Base-by-base conservation (phyloP, 2,329 filamentous ascomycete species). In the Penicillium brevicompactum region DNA sequence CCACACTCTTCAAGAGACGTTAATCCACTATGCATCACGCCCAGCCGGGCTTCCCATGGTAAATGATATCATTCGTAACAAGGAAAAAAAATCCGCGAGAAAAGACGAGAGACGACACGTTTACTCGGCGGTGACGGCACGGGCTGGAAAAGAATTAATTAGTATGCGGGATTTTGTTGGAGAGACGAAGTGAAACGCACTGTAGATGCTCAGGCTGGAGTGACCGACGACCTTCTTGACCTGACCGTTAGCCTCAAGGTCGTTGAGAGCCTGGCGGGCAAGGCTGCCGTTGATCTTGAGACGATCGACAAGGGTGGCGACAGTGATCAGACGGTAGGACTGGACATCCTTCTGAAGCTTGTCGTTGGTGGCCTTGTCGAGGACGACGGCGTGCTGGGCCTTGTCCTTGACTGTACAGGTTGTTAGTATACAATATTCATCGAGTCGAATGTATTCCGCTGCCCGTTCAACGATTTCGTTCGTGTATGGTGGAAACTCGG, bases 281-380 rank as follows among this genome's bases (percentile, higher is more conserved):
- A 99, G 84, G 72, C 91, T 96, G 76, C 94, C 95, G 85, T 99
- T 99, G 86, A 99, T 95, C 92, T 99, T 99, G 81, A 99, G 87
- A 82, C 94, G 88, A 83, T 99, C 94, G 87, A 99, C 94, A 75
- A 99, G 92, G 73, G 91, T 93, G 75, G 94, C 92, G 75, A 97
- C 90, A 77, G 94, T 97, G 83, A 99, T 92, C 80, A 99, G 92
- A 77, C 94, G 92, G 90, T 97, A 99, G 66, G 94, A 97, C 83
- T 97, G 94, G 74, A 99, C 95, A 87, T 99, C 94, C 87, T 99
- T 99, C 87, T 96, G 90, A 80, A 99, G 92, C 86, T 95, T 96
- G 83, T 99, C 94, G 70, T 89, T 90, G 77, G 89, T 96, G 82
- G 84, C 78, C 88, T 99, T 99, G 86, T 99, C 94, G 83, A 99